Evolutionary conservation across 345 rosid species (phyloP).

Genomic region (Camelina sativa): DNA sequence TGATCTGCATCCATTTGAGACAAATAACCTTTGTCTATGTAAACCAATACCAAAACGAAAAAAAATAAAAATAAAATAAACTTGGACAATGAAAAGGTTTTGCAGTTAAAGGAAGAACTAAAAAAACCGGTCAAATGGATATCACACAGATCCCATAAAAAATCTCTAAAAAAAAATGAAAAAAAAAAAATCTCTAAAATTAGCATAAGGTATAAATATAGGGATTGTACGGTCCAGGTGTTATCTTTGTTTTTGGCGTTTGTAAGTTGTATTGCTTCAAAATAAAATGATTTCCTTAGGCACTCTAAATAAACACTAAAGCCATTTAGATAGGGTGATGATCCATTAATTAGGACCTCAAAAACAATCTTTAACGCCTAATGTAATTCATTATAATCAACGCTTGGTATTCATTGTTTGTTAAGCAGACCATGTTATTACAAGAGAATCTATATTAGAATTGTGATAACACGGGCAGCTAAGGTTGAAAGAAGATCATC

Average conservation of each 20-base stretch:
- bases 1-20: constrained; percentile 29
- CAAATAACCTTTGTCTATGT: not conserved
- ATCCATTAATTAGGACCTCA: not conserved
- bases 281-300: constrained; percentile 6
- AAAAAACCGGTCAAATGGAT: constrained; percentile 7
- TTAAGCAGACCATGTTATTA: not conserved
- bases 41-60: not conserved
- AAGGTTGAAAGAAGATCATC: not conserved
- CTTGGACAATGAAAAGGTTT: constrained; percentile 2
- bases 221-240: not conserved
- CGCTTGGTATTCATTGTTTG: not conserved
- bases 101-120: constrained; percentile 12
- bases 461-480: not conserved
- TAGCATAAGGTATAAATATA: constrained; percentile 28
- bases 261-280: constrained; percentile 27
- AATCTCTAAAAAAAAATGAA: too few species aligned
- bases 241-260: not conserved
- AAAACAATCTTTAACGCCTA: not conserved
- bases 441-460: constrained; percentile 1
- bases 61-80: not conserved
- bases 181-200: constrained; percentile 6
- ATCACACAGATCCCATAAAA: not conserved
- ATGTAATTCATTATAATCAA: not conserved
- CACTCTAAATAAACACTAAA: constrained; percentile 11
- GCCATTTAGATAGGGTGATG: constrained; percentile 14